Conservation (phyloP, 176 grass and related monocot genomes). For the Saccharum officinarum region DNA sequence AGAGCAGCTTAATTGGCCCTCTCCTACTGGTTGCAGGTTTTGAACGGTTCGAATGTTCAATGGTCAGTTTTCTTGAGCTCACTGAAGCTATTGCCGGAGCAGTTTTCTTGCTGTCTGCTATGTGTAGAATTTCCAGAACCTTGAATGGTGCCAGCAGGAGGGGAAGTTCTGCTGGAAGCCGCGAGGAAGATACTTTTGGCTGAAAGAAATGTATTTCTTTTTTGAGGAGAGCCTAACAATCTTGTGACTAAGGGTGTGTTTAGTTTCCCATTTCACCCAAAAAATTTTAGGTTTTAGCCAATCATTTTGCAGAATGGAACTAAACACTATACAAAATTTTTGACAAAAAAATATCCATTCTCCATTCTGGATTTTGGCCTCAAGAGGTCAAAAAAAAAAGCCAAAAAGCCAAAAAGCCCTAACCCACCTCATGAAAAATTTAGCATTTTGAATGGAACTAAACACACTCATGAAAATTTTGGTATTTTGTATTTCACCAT, state of each 20-base stretch:
- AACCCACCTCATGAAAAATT: too few species aligned
- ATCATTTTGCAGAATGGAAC: too few species aligned
- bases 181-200: not conserved
- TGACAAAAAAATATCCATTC: too few species aligned
- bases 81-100: not conserved
- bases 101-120: not conserved
- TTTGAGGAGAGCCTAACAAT: not conserved
- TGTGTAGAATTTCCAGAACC: not conserved
- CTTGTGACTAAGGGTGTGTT: not conserved
- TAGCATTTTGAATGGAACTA: too few species aligned
- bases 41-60: not conserved
- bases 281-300: too few species aligned
- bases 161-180: not conserved
- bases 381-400: too few species aligned
- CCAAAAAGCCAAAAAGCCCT: too few species aligned
- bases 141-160: not conserved
- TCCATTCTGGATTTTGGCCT: too few species aligned
- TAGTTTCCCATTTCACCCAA: too few species aligned
- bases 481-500: too few species aligned
- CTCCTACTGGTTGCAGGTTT: constrained; percentile 1
- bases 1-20: not conserved
- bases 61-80: not conserved
- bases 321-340: too few species aligned
- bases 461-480: too few species aligned
- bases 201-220: not conserved